phyloP scores from a whole-genome alignment of 2,329 filamentous ascomycete genomes.

The Xylogone sp. region DNA sequence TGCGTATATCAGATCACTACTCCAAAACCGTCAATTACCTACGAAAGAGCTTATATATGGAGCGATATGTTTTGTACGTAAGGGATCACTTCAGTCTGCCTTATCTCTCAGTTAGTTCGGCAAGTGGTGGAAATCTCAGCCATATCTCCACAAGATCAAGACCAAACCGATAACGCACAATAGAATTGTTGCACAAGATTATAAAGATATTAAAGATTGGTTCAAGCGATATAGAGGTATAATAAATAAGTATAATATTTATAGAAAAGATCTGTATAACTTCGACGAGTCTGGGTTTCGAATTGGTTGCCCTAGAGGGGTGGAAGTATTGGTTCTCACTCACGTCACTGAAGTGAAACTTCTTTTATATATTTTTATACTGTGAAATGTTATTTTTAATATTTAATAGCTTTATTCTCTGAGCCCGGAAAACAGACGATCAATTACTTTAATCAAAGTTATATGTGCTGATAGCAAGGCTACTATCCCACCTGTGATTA shows the following conservation, averaged over 20 bases:
- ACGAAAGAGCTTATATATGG: not conserved
- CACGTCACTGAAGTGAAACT: no score
- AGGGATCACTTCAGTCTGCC: not conserved
- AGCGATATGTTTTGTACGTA: not conserved
- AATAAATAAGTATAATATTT: not conserved
- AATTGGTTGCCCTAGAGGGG: not conserved
- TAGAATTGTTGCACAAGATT: not conserved
- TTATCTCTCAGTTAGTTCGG: not conserved
- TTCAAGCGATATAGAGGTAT: not conserved
- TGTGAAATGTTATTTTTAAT: not conserved
- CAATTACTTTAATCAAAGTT: not conserved
- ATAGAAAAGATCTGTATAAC: not conserved
- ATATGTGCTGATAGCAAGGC: not conserved
- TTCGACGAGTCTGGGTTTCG: not conserved
- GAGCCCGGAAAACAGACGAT: not conserved
- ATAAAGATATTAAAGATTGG: not conserved
- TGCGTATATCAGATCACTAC: not conserved
- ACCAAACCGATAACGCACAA: not conserved
- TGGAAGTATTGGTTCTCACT: not conserved
- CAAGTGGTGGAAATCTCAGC: not conserved
- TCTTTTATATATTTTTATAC: not conserved
- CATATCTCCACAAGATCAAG: not conserved
- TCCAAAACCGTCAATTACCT: not conserved
- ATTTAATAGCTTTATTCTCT: not conserved
- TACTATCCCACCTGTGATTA: no score